These are phyloP conservation scores for Ogataea corticis DNA, from an alignment of 805 yeast genomes.

Conservation along the genomic window DNA sequence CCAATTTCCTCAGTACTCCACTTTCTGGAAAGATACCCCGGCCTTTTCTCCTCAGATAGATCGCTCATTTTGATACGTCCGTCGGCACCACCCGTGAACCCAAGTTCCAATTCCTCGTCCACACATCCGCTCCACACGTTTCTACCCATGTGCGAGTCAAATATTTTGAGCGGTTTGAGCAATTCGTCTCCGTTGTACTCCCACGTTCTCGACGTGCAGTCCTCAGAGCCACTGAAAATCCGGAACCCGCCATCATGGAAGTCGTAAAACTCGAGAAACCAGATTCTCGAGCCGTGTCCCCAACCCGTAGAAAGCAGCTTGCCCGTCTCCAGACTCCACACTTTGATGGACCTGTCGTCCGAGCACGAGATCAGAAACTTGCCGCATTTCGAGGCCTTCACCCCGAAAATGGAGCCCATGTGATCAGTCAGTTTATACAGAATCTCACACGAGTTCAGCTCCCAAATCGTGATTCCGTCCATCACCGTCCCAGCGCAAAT, in stretches of 20 bases:
- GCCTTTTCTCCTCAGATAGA: slow-evolving; percentile 36
- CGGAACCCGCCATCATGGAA: slow-evolving; percentile 29
- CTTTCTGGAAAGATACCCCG: slow-evolving; percentile 29
- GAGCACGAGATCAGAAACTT: slow-evolving; percentile 75
- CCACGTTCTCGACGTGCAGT: slow-evolving; percentile 85
- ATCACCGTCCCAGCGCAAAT: slow-evolving; percentile 91
- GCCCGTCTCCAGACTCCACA: slow-evolving; percentile 67
- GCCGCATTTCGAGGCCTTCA: slow-evolving; percentile 58
- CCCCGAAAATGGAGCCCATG: slow-evolving; percentile 90
- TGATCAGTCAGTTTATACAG: slow-evolving; percentile 67
- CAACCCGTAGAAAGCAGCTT: slow-evolving; percentile 73
- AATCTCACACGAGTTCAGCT: slow-evolving; percentile 41
- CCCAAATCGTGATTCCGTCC: slow-evolving; percentile 86
- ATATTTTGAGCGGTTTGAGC: slow-evolving; percentile 46
- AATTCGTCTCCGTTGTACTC: slow-evolving; percentile 35
- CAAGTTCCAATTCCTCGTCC: slow-evolving; percentile 43
- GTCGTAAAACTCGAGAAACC: slow-evolving; percentile 68
- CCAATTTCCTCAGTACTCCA: slow-evolving; percentile 39
- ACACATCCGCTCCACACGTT: slow-evolving; percentile 83
- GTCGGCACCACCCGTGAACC: slow-evolving; percentile 93
- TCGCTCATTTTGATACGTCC: slow-evolving; percentile 74
- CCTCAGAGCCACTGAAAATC: slow-evolving; percentile 78
- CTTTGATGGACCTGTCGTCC: slow-evolving; percentile 84
- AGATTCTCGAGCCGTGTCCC: slow-evolving; percentile 96
- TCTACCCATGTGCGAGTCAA: slow-evolving; percentile 79